Evolutionary conservation across 257 asterid genomes (phyloP).

Genomic region (Craterostigma plantagineum): DNA sequence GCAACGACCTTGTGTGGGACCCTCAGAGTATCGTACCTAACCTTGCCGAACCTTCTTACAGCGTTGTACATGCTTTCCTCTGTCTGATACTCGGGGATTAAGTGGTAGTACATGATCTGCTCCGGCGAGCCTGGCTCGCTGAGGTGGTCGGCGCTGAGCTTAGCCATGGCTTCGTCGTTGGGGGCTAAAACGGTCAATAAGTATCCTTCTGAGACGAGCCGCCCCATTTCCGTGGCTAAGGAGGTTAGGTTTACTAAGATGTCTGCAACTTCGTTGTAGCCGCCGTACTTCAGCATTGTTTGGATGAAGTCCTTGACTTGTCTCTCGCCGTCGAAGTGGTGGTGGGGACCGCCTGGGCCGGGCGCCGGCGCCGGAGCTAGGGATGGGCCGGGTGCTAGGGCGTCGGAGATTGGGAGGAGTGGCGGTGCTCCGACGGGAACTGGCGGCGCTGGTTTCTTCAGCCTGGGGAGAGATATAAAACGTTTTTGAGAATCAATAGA

Average conservation of each 20-base stretch:
- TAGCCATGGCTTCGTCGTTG: constrained; percentile 94
- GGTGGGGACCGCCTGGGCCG: constrained; percentile 83
- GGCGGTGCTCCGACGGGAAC: constrained; percentile 63
- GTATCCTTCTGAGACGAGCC: constrained; percentile 73
- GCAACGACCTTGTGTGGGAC: constrained; percentile 77
- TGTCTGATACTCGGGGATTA: constrained; percentile 83
- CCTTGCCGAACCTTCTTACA: constrained; percentile 75
- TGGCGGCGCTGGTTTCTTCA: constrained; percentile 32
- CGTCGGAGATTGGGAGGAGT: constrained; percentile 45
- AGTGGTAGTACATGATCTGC: constrained; percentile 76
- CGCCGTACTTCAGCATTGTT: constrained; percentile 79
- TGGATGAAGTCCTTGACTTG: constrained; percentile 92
- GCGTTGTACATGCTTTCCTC: constrained; percentile 96
- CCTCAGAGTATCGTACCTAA: constrained; percentile 61
- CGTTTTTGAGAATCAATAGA: too few species aligned
- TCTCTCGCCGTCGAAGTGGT: constrained; percentile 84
- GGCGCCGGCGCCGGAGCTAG: constrained; percentile 96
- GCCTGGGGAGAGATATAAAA: constrained; percentile 3
- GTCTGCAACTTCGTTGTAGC: constrained; percentile 86
- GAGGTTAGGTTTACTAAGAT: constrained; percentile 76
- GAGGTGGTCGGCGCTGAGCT: constrained; percentile 61
- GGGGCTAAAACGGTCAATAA: constrained; percentile 78
- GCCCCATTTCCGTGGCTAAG: constrained; percentile 82
- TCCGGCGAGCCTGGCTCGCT: constrained; percentile 95
- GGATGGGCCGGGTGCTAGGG: constrained; percentile 85